Conservation (phyloP, 106 monocot species). For the Iris macrosiphon region DNA sequence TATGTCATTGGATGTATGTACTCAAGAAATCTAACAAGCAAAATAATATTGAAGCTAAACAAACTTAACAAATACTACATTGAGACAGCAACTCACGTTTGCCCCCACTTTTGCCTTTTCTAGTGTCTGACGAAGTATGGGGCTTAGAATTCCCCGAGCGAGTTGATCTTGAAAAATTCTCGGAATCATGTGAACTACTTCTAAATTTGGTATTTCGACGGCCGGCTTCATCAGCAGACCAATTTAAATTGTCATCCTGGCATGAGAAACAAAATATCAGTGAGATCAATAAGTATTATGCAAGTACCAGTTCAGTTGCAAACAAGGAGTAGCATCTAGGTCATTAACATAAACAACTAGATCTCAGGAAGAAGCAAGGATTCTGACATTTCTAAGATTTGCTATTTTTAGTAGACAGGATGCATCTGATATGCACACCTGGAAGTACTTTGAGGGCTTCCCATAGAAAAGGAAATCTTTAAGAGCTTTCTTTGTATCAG, state of each 20-base stretch:
- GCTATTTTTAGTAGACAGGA: not conserved
- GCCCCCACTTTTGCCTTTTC: too few species aligned
- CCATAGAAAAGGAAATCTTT: constrained; percentile 61
- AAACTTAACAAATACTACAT: too few species aligned
- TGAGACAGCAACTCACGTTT: too few species aligned
- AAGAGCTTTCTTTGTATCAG: constrained; percentile 62
- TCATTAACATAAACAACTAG: not conserved
- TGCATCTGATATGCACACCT: constrained; percentile 16
- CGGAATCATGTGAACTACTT: constrained; percentile 3
- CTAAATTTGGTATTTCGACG: constrained; percentile 7
- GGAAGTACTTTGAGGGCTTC: constrained; percentile 16
- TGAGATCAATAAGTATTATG: not conserved
- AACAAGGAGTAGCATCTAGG: not conserved
- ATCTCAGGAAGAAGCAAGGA: not conserved
- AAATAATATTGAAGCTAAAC: too few species aligned
- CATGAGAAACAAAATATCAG: not conserved
- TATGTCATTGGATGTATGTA: too few species aligned
- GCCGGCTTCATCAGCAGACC: not conserved
- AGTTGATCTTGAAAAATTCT: constrained; percentile 10
- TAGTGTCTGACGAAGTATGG: too few species aligned
- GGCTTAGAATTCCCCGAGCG: too few species aligned
- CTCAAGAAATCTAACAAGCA: too few species aligned
- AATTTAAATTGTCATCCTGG: constrained; percentile 13
- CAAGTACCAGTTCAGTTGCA: not conserved
- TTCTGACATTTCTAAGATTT: not conserved